Percentiles rank a stretch among this genome's conserved stretches.
phyloP scores from a whole-genome alignment of 768 basidiomycete genomes.

The Asterophora parasitica region DNA sequence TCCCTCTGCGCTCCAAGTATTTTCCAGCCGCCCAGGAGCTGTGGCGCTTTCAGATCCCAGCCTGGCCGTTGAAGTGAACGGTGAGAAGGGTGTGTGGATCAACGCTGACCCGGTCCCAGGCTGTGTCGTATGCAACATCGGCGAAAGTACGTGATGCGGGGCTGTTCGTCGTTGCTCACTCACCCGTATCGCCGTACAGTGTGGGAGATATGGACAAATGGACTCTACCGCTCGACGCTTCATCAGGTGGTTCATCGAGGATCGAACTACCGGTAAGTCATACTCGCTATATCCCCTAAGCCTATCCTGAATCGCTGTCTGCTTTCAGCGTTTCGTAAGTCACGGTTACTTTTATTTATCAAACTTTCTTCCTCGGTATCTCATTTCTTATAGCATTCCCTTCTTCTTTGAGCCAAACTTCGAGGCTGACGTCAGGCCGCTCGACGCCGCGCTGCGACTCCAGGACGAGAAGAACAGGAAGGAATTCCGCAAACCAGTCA shows the following conservation, averaged over 20 bases:
- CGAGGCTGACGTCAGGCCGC: conserved; percentile 59
- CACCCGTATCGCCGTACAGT: conserved; percentile 34
- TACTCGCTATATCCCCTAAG: conserved; percentile 12
- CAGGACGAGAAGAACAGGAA: conserved; percentile 22
- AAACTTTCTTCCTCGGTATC: neutral
- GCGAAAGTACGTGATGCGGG: conserved; percentile 63
- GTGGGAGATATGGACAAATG: conserved; percentile 92
- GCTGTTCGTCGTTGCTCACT: neutral
- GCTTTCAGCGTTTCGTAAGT: conserved; percentile 65
- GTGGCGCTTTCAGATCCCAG: conserved; percentile 25
- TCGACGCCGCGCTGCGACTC: conserved; percentile 53
- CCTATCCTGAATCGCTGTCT: neutral
- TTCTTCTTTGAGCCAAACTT: conserved; percentile 96
- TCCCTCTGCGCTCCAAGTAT: conserved; percentile 78
- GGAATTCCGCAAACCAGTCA: conserved; percentile 35
- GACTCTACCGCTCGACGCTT: conserved; percentile 80
- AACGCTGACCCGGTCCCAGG: conserved; percentile 79
- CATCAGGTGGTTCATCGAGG: conserved; percentile 82
- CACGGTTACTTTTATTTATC: neutral
- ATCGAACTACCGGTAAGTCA: conserved; percentile 57
- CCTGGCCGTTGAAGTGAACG: conserved; percentile 47
- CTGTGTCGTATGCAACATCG: conserved; percentile 88
- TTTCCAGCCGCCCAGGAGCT: conserved; percentile 42
- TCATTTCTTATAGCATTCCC: conserved; percentile 51
- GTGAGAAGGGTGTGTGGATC: conserved; percentile 69